Evolutionary conservation across 805 yeast genomes (phyloP).

Genomic region (Ogataea nitratoaversa): DNA sequence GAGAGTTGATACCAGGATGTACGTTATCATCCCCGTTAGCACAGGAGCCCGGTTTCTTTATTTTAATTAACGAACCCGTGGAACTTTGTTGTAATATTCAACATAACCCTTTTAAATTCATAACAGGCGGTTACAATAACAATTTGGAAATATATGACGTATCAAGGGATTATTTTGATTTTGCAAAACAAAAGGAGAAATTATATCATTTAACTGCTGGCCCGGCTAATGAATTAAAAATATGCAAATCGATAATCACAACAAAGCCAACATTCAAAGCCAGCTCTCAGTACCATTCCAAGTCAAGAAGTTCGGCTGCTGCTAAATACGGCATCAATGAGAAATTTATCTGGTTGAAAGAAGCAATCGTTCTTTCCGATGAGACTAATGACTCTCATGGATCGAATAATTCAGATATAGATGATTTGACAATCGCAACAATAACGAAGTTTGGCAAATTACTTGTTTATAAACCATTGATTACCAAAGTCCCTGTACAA

Average conservation of each 20-base stretch:
- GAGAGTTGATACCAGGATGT: neutral
- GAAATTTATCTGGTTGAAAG: slow-evolving; percentile 27
- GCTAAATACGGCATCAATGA: slow-evolving; percentile 4
- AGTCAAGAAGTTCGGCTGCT: slow-evolving; percentile 1
- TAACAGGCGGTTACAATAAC: slow-evolving; percentile 22
- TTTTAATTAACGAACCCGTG: slow-evolving; percentile 19
- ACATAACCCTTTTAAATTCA: slow-evolving; percentile 14
- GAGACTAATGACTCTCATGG: slow-evolving; percentile 2
- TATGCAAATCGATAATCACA: slow-evolving; percentile 17
- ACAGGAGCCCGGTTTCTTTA: slow-evolving; percentile 11
- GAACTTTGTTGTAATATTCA: slow-evolving; percentile 16
- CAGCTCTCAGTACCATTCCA: slow-evolving; percentile 5
- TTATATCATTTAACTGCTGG: slow-evolving; percentile 1
- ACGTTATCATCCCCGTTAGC: neutral
- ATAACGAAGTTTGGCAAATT: slow-evolving; percentile 26
- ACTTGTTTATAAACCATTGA: slow-evolving; percentile 19
- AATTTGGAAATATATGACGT: slow-evolving; percentile 19
- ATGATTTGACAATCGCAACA: slow-evolving; percentile 16
- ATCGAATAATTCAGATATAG: neutral
- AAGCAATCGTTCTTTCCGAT: slow-evolving; percentile 16
- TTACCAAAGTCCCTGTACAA: slow-evolving; percentile 21
- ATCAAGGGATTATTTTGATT: slow-evolving; percentile 9
- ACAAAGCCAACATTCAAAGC: slow-evolving; percentile 22
- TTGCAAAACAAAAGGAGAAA: slow-evolving; percentile 4
- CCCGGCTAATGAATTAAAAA: slow-evolving; percentile 8